Conservation (phyloP, 2,329 filamentous ascomycete species). For the Diplodia corticola region DNA sequence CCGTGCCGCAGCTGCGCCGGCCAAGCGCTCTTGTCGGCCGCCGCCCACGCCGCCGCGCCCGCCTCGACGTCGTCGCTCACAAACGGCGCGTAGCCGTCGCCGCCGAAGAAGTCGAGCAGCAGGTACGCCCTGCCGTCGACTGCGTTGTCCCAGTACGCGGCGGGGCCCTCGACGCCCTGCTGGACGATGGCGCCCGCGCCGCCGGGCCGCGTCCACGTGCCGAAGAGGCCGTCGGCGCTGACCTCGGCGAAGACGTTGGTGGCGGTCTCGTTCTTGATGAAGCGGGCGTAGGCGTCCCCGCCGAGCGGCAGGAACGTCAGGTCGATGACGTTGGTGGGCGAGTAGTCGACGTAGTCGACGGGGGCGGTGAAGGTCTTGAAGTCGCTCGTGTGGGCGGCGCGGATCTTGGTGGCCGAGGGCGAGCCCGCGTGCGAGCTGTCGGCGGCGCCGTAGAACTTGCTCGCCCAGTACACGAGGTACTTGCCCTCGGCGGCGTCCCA, state of each 20-base stretch:
- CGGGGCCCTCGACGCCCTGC: constrained; percentile 35
- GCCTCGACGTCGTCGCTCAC: constrained; percentile 47
- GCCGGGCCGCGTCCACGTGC: constrained; percentile 53
- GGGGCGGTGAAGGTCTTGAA: constrained; percentile 56
- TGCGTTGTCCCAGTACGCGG: constrained; percentile 38
- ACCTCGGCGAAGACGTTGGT: constrained; percentile 56
- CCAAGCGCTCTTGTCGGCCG: constrained; percentile 44
- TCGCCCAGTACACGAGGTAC: constrained; percentile 54
- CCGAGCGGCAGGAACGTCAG: constrained; percentile 57
- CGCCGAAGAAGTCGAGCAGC: constrained; percentile 44
- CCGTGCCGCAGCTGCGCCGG: constrained; percentile 41
- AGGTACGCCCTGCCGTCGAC: constrained; percentile 44
- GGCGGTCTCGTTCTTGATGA: constrained; percentile 57
- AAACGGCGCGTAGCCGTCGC: constrained; percentile 55
- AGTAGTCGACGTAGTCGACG: constrained; percentile 51
- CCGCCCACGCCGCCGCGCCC: constrained; percentile 53
- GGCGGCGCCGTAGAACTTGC: constrained; percentile 47
- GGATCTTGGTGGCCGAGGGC: constrained; percentile 47
- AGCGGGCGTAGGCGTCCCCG: constrained; percentile 50
- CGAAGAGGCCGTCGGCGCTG: constrained; percentile 52
- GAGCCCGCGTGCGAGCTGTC: constrained; percentile 53
- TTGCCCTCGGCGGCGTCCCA: constrained; percentile 51
- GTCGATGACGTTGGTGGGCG: constrained; percentile 54
- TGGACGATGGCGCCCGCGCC: constrained; percentile 46
- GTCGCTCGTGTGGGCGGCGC: constrained; percentile 58